Percentiles rank a stretch among this genome's conserved stretches.
phyloP scores from a whole-genome alignment of 352 stramenopile species.

The Phytophthora tubulina region DNA sequence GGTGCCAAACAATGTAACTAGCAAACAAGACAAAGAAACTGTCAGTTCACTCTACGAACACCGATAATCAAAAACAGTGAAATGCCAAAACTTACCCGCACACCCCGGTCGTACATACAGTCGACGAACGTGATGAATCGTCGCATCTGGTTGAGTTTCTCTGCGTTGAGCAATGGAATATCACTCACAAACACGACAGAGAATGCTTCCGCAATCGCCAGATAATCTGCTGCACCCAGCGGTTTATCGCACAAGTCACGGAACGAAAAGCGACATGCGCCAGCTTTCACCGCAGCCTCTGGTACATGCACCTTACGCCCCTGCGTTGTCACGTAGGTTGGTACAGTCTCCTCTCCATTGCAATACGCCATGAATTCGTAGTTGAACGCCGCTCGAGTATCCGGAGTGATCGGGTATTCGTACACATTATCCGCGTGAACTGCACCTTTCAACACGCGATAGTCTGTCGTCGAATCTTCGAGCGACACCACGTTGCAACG shows the following conservation, averaged over 20 bases:
- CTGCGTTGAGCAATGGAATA: constrained; percentile 89
- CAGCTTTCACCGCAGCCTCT: constrained; percentile 56
- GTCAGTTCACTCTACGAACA: constrained; percentile 7
- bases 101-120: constrained; percentile 96
- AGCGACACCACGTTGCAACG: constrained; percentile 89
- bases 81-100: constrained; percentile 57
- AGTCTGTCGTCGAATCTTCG: constrained; percentile 83
- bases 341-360: constrained; percentile 55
- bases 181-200: constrained; percentile 92
- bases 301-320: constrained; percentile 72
- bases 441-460: constrained; percentile 77
- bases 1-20: constrained; percentile 83
- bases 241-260: constrained; percentile 95
- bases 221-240: constrained; percentile 95
- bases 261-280: constrained; percentile 94
- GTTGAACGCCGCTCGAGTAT: constrained; percentile 67
- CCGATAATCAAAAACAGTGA: constrained; percentile 1
- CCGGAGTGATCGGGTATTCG: constrained; percentile 57
- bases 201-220: constrained; percentile 91
- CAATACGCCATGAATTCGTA: constrained; percentile 74
- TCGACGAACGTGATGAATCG: constrained; percentile 99
- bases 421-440: constrained; percentile 81
- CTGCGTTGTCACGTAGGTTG: constrained; percentile 71
- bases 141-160: constrained; percentile 93
- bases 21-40: background rate